Percentiles rank a stretch among this genome's conserved stretches.
phyloP scores from a whole-genome alignment of 1,139 yeast genomes.

The Zygotorulaspora mrakii region DNA sequence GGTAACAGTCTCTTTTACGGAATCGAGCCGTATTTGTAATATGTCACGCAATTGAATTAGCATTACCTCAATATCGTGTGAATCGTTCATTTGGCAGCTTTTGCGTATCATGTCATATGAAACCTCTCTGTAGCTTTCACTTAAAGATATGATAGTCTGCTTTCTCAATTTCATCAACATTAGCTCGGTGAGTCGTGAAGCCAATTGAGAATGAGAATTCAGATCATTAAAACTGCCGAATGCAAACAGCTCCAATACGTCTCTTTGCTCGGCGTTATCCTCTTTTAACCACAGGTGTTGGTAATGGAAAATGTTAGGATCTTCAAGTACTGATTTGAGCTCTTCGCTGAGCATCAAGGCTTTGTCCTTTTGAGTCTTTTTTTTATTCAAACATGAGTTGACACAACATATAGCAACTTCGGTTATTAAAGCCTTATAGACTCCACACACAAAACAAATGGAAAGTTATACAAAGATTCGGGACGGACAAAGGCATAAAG shows the following conservation, averaged over 20 bases:
- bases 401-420: too few relatives aligned
- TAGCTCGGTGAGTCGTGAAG: slow-evolving; percentile 7
- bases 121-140: slow-evolving; percentile 18
- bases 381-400: neutral
- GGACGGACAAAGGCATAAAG: neutral
- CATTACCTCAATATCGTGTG: slow-evolving; percentile 20
- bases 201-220: slow-evolving; percentile 7
- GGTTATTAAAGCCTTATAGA: too few relatives aligned
- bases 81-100: slow-evolving; percentile 17
- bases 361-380: slow-evolving; percentile 2
- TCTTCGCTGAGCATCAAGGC: slow-evolving; percentile 1
- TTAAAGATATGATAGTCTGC: slow-evolving; percentile 24
- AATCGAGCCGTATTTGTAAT: slow-evolving; percentile 25
- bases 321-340: slow-evolving; percentile 17
- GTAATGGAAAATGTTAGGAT: slow-evolving; percentile 22
- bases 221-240: slow-evolving; percentile 29
- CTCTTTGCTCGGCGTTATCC: slow-evolving; percentile 8
- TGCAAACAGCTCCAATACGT: slow-evolving; percentile 26
- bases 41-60: slow-evolving; percentile 23
- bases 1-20: slow-evolving; percentile 17
- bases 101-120: slow-evolving; percentile 17
- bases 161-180: slow-evolving; percentile 25
- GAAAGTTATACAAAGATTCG: too few relatives aligned
- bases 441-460: too few relatives aligned
- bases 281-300: slow-evolving; percentile 27